These are phyloP conservation scores for Umbellularia californica DNA, from an alignment of 164 flowering plant genomes.

Conservation along the genomic window DNA sequence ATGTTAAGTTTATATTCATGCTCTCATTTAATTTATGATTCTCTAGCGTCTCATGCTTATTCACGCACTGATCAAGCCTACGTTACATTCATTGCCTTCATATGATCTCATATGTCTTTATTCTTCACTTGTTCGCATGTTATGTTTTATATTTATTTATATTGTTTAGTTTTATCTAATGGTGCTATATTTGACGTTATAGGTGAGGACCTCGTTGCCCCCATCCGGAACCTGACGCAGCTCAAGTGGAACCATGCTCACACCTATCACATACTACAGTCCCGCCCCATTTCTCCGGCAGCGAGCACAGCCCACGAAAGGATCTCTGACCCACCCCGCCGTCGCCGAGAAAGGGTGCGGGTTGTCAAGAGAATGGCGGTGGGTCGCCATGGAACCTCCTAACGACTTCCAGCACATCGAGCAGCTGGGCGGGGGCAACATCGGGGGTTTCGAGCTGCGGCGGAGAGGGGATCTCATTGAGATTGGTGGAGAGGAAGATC, in stretches of 20 bases:
- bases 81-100: no score
- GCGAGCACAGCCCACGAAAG: constrained; percentile 40
- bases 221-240: constrained; percentile 39
- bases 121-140: no score
- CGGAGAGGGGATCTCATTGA: constrained; percentile 61
- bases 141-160: no score
- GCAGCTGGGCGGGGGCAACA: neutral
- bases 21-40: no score
- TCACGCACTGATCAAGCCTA: no score
- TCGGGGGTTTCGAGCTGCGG: constrained; percentile 24
- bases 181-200: no score
- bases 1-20: no score
- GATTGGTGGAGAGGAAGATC: constrained; percentile 52
- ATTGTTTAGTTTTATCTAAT: no score
- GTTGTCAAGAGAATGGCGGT: constrained; percentile 25
- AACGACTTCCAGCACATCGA: constrained; percentile 39
- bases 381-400: constrained; percentile 33
- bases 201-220: neutral
- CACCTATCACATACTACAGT: constrained; percentile 73
- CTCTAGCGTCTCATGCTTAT: no score
- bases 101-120: no score
- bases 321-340: constrained; percentile 5
- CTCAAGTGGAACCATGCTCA: constrained; percentile 67
- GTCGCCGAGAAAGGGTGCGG: constrained; percentile 36
- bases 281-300: constrained; percentile 32